These are phyloP conservation scores for Blastobotrys raffinosifermentans DNA, from an alignment of 1,139 yeast species.

Conservation along the genomic window DNA sequence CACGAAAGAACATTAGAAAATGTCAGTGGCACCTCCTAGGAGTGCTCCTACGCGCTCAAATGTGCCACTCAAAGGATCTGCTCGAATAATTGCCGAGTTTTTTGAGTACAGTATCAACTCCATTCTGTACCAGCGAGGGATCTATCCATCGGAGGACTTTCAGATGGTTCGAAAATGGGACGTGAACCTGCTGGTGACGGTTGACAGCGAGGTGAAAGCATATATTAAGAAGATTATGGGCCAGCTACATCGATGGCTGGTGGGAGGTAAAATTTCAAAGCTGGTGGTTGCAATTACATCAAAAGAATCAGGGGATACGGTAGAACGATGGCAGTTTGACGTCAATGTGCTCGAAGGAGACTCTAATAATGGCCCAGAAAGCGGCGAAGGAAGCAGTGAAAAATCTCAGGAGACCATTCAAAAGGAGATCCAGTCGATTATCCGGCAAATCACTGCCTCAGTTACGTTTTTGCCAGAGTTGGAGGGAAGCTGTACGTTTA, in stretches of 20 bases:
- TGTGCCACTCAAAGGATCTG: constrained; percentile 47
- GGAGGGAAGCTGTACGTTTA: constrained; percentile 67
- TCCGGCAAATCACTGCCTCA: constrained; percentile 85
- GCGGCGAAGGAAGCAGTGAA: constrained; percentile 5
- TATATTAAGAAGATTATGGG: constrained; percentile 63
- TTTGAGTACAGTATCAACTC: constrained; percentile 75
- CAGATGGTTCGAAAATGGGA: constrained; percentile 76
- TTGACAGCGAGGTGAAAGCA: constrained; percentile 68
- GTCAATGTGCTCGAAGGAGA: constrained; percentile 40
- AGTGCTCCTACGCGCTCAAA: constrained; percentile 25
- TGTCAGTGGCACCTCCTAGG: not conserved
- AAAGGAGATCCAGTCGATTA: constrained; percentile 73
- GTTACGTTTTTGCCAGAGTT: constrained; percentile 79
- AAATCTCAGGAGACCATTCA: constrained; percentile 49
- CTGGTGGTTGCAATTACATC: constrained; percentile 68
- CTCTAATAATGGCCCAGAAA: constrained; percentile 6
- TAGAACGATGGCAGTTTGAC: constrained; percentile 86
- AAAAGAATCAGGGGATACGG: constrained; percentile 58
- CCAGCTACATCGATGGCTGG: constrained; percentile 80
- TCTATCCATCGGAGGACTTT: constrained; percentile 87
- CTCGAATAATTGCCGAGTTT: constrained; percentile 74
- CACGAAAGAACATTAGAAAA: not conserved
- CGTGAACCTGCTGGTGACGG: constrained; percentile 62
- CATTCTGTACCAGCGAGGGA: constrained; percentile 82
- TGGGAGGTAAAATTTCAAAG: constrained; percentile 61